Conservation (phyloP, 306 rosid genomes). For the Arachis stenosperma region DNA sequence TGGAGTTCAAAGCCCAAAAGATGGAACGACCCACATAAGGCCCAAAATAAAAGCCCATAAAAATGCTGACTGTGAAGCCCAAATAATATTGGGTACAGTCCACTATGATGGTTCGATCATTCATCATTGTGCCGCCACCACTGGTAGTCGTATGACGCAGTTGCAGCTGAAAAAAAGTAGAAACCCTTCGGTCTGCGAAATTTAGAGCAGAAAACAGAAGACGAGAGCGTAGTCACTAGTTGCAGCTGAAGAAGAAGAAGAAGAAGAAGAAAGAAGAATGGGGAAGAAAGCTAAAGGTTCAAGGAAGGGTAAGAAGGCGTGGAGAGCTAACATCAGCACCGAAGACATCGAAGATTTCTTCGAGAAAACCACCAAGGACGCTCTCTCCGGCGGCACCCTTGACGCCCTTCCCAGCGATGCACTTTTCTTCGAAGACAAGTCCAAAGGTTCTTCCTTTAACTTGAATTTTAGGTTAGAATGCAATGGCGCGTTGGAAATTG, state of each 20-base stretch:
- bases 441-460: slow-evolving; percentile 50
- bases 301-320: slow-evolving; percentile 87
- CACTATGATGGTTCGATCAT: too few species aligned
- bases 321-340: slow-evolving; percentile 86
- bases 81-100: too few species aligned
- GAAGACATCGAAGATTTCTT: slow-evolving; percentile 73
- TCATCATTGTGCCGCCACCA: too few species aligned
- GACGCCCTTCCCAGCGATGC: slow-evolving; percentile 58
- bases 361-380: slow-evolving; percentile 78
- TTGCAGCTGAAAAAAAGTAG: too few species aligned
- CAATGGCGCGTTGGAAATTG: not conserved
- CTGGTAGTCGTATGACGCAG: too few species aligned
- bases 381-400: slow-evolving; percentile 75
- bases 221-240: not conserved
- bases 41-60: too few species aligned
- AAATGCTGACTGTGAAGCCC: too few species aligned
- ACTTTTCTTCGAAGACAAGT: slow-evolving; percentile 71
- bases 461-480: too few species aligned
- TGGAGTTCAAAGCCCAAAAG: too few species aligned
- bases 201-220: not conserved
- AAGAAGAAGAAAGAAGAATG: slow-evolving; percentile 42
- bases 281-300: slow-evolving; percentile 81
- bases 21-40: too few species aligned
- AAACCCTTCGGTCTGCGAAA: slow-evolving; percentile 11
- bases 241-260: not conserved